Evolutionary conservation across 2,329 filamentous ascomycete genomes (phyloP).

Genomic region (Gliomastix tumulicola): DNA sequence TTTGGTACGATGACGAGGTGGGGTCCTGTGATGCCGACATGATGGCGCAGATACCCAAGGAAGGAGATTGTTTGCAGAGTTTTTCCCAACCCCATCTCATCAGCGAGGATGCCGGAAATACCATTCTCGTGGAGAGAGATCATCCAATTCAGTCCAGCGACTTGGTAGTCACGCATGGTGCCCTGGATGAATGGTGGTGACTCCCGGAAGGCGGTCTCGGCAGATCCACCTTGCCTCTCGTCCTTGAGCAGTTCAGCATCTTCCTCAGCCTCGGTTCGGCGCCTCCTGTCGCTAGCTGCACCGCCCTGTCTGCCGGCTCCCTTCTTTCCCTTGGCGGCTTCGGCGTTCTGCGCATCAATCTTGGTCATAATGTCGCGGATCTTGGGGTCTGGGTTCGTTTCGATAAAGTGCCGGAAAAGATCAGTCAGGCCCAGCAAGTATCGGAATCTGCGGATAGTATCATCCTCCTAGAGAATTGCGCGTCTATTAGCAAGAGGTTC

Average conservation of each 20-base stretch:
- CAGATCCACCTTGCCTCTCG: conserved; percentile 79
- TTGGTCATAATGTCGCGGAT: conserved; percentile 91
- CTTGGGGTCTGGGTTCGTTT: conserved; percentile 90
- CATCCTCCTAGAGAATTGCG: conserved; percentile 63
- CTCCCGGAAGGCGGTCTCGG: conserved; percentile 87
- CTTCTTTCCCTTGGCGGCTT: conserved; percentile 64
- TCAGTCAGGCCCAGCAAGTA: conserved; percentile 94
- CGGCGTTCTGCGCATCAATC: conserved; percentile 88
- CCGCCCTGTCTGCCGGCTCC: conserved; percentile 75
- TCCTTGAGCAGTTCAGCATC: conserved; percentile 84
- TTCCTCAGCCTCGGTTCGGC: conserved; percentile 94
- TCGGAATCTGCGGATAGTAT: conserved; percentile 87
- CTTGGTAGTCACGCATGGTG: conserved; percentile 91
- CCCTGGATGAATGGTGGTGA: conserved; percentile 87
- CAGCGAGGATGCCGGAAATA: conserved; percentile 94
- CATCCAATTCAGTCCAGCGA: conserved; percentile 94
- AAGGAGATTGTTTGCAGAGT: conserved; percentile 97
- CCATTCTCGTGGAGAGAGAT: conserved; percentile 97
- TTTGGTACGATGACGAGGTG: conserved; percentile 92
- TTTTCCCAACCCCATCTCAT: conserved; percentile 98
- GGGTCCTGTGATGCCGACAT: conserved; percentile 82
- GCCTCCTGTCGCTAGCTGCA: conserved; percentile 67
- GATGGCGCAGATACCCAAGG: conserved; percentile 86
- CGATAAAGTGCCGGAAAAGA: conserved; percentile 97
- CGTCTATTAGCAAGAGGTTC: conserved; percentile 4